Conservation (phyloP, 179 eudicot genomes). For the Vitellaria paradoxa region DNA sequence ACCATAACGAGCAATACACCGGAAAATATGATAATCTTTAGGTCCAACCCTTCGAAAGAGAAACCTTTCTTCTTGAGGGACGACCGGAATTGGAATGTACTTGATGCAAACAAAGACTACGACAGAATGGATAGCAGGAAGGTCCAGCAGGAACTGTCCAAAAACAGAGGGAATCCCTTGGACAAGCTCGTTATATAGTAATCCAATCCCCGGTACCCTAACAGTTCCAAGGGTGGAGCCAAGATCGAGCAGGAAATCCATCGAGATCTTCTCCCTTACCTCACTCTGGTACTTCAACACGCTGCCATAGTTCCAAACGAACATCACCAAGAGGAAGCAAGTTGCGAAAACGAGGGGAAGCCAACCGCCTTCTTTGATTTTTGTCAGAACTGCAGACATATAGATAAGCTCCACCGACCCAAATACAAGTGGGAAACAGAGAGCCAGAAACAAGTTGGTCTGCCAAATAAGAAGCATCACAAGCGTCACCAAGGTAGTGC, state of each 20-base stretch:
- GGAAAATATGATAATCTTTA: slow-evolving; percentile 80
- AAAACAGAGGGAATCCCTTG: slow-evolving; percentile 86
- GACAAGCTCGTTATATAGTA: slow-evolving; percentile 81
- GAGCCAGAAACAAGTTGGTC: slow-evolving; percentile 62
- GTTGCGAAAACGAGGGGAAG: slow-evolving; percentile 82
- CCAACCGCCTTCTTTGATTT: slow-evolving; percentile 87
- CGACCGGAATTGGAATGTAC: slow-evolving; percentile 78
- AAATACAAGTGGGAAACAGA: slow-evolving; percentile 61
- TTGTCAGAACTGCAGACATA: slow-evolving; percentile 80
- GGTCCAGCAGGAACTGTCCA: slow-evolving; percentile 66
- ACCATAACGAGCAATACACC: slow-evolving; percentile 84
- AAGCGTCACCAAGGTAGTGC: slow-evolving; percentile 82
- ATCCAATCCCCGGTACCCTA: slow-evolving; percentile 76
- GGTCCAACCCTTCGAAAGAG: slow-evolving; percentile 78
- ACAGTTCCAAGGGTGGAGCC: slow-evolving; percentile 76
- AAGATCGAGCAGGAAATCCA: slow-evolving; percentile 70
- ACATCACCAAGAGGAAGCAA: slow-evolving; percentile 70
- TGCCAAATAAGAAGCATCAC: slow-evolving; percentile 97
- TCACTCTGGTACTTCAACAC: slow-evolving; percentile 82
- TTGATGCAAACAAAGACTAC: slow-evolving; percentile 85
- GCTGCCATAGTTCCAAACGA: slow-evolving; percentile 90
- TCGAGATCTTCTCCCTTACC: slow-evolving; percentile 67
- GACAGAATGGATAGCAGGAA: slow-evolving; percentile 88
- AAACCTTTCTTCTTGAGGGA: slow-evolving; percentile 85
- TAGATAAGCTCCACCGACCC: slow-evolving; percentile 72